Conservation (phyloP, 805 yeast species). For the Suhomyces sp. region DNA sequence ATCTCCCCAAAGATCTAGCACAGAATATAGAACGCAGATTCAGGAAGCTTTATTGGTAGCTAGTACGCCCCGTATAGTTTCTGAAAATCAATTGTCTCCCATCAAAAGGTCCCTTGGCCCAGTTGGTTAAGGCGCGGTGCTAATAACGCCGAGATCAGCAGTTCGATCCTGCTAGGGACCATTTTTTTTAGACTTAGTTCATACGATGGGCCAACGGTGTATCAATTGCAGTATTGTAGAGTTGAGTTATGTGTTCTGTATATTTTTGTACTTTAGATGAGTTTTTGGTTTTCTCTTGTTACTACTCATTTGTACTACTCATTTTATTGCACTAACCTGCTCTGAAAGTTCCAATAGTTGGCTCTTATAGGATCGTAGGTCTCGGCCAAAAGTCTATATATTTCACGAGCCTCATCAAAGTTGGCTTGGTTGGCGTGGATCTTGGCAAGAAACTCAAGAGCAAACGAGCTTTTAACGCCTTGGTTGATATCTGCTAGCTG, state of each 20-base stretch:
- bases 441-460: conserved; percentile 60
- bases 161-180: conserved; percentile 87
- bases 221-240: too few relatives aligned
- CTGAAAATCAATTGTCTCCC: background rate
- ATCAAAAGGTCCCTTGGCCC: conserved; percentile 47
- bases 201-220: too few relatives aligned
- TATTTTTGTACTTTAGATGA: too few relatives aligned
- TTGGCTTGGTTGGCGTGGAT: conserved; percentile 37
- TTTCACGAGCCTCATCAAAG: conserved; percentile 32
- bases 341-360: conserved; percentile 59
- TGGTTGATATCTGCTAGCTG: conserved; percentile 34
- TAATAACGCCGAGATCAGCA: conserved; percentile 66
- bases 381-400: conserved; percentile 50
- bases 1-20: too few relatives aligned
- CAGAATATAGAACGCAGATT: too few relatives aligned
- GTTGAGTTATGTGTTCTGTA: background rate
- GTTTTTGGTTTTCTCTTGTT: too few relatives aligned
- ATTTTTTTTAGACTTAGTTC: conserved; percentile 21
- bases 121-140: conserved; percentile 55
- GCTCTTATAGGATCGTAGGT: conserved; percentile 61
- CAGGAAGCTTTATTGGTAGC: too few relatives aligned
- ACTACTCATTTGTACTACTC: too few relatives aligned
- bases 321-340: background rate
- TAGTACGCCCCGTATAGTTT: too few relatives aligned
- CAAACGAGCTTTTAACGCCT: conserved; percentile 49